Base-by-base conservation (phyloP, 352 stramenopile genomes). In the Phytophthora boehmeriae region DNA sequence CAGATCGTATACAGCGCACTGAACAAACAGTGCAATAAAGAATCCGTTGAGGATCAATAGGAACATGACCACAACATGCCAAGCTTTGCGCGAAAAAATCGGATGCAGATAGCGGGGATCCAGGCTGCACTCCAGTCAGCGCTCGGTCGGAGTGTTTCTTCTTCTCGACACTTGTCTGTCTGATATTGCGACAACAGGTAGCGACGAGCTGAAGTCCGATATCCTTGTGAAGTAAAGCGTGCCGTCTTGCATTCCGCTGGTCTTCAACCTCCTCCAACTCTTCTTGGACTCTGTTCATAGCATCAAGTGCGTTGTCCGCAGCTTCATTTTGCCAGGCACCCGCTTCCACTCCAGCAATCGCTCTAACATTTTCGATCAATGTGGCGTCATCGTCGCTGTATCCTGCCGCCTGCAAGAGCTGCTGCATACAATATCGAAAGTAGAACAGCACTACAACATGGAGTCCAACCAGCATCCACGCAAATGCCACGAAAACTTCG, bases 1-100 rank as follows among this genome's bases (percentile, higher is more conserved):
- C 53, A 75, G 44, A 16, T 75, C 58, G 61, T 89, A 89, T 17
- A 89, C 57, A 0, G 87, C 66, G 41, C 81, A 90, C 50, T 90
- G 80, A 10, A 78, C 55, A n/a, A 90, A 59, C 14, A 90, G 65
- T 19, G 76, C 81, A 16, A 78, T 55, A 66, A 81, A 90, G 34
- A 92, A 80, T 0, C 73, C 83, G 49, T 92, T 92, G n/a, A 92
- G 62, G 59, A 92, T 87, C 11, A 92, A 45, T 19, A 89, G 48
- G 16, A 72, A 58, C 50, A 87, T 83, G 52, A 90, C 68, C 1
- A 71, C 13, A 47, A 89, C 83, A 25, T 90, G 78, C 76, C 78
- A 87, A 1, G 54, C 62, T 47, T 89, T 89, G 9, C 71, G 71
- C 0, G 77, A 88, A 88, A 89, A 60, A 71, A 85, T 17, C 63